Conservation (phyloP, 2,329 filamentous ascomycete genomes). For the Penicillium sp. region DNA sequence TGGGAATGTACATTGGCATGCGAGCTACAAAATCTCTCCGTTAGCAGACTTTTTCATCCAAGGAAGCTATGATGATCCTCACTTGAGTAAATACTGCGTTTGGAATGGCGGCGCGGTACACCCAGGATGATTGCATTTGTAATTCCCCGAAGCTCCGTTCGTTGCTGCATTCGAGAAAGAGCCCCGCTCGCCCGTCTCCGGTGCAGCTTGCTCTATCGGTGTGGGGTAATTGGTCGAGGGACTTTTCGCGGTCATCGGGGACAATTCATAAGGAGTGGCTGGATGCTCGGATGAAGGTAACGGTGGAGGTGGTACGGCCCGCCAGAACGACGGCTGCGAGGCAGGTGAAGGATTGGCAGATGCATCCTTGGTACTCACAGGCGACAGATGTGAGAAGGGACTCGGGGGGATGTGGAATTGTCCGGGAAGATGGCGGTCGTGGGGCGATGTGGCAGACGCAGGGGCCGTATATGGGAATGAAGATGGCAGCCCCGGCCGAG, state of each 20-base stretch:
- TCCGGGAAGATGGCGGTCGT: conserved; percentile 29
- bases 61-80: conserved; percentile 22
- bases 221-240: conserved; percentile 38
- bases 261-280: conserved; percentile 27
- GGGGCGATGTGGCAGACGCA: conserved; percentile 24
- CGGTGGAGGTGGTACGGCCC: conserved; percentile 12
- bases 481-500: background rate
- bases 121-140: conserved; percentile 51
- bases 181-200: conserved; percentile 19
- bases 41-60: background rate
- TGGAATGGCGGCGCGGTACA: conserved; percentile 57
- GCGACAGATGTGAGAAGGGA: conserved; percentile 36
- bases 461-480: conserved; percentile 11
- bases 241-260: conserved; percentile 30
- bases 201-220: conserved; percentile 32
- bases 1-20: conserved; percentile 58
- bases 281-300: conserved; percentile 25
- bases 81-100: conserved; percentile 62
- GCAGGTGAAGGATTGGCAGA: conserved; percentile 34
- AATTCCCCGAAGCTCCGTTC: conserved; percentile 31
- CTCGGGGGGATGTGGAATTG: conserved; percentile 31
- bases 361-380: conserved; percentile 35
- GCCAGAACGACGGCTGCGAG: conserved; percentile 29
- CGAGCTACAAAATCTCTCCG: conserved; percentile 34
- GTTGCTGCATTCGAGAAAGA: conserved; percentile 20